A percentile compares a stretch with the other conserved stretches of the same genome.
Evolutionary conservation across 2,329 filamentous ascomycete species (phyloP).

Genomic region (Pochonia chlamydosporia): DNA sequence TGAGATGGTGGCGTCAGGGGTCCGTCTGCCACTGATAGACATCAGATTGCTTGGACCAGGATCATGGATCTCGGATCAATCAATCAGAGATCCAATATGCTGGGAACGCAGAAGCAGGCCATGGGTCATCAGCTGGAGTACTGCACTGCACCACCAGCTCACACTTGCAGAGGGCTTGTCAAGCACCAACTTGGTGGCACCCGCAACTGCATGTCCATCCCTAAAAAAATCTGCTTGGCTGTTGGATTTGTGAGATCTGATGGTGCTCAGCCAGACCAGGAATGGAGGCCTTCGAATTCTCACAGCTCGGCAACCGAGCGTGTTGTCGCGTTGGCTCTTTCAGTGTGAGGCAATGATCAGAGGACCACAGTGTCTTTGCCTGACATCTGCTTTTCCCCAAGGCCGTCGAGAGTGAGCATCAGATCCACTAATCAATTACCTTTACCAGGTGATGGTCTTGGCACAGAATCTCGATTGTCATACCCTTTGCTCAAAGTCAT

Average conservation of each 20-base stretch:
- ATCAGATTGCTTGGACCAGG: not conserved
- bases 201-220: not conserved
- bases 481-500: too few relatives aligned
- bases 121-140: slow-evolving; percentile 1
- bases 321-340: too few relatives aligned
- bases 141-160: not conserved
- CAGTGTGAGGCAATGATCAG: too few relatives aligned
- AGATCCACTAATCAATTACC: too few relatives aligned
- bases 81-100: slow-evolving; percentile 6
- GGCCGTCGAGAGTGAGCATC: too few relatives aligned
- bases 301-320: not conserved
- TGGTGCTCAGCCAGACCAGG: not conserved
- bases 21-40: not conserved
- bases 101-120: not conserved
- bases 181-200: not conserved
- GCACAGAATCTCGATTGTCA: too few relatives aligned
- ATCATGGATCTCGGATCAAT: slow-evolving; percentile 5
- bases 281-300: not conserved
- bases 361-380: too few relatives aligned
- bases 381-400: too few relatives aligned
- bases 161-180: slow-evolving; percentile 1
- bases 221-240: not conserved
- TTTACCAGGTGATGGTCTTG: too few relatives aligned
- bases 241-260: not conserved
- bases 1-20: slow-evolving; percentile 5